Base-by-base conservation (phyloP, 768 basidiomycete species). In the Suillus bovinus region DNA sequence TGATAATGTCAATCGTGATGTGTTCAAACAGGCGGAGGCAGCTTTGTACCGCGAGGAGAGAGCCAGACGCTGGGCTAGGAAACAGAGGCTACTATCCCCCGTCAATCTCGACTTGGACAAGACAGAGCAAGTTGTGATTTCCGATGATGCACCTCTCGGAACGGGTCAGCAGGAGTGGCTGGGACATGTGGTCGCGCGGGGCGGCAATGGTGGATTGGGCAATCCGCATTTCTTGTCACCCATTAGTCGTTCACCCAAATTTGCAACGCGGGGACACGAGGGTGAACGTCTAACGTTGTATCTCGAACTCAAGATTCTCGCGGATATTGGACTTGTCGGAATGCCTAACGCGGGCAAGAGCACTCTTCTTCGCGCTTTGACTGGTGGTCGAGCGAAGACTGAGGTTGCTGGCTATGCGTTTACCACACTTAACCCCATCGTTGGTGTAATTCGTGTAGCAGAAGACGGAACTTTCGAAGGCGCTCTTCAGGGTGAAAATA, bases 321-420 rank as follows among this genome's bases (percentile, higher is more conserved):
- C 96, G 3, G 96, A 99, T 72, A 81, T 99, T n/a, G 97, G 94
- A 0, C 79, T 99, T 22, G 95, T 99, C 2, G 97, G 97, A 0
- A 88, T 97, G 79, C 97, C 97, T 8, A 99, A 98, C 68, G 94
- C 92, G 0, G 96, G 89, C 33, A 92, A 93, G 78, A 96, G 93
- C 74, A 99, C 97, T 0, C 76, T 99, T 2, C 80, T 99, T 5
- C 87, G 93, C 22, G 95, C 94, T 0, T 78, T 99, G 10, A 97
- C 96, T 0, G 92, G 91, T 9, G 89, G 93, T 4, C 81, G 91
- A 31, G 90, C 92, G 13, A 89, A 86, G 71, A 91, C 86, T 6
- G 90, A 91, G 68, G 89, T 98, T 34, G 96, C 95, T 0, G 84
- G 86, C 11, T 97, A 97, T 72, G 90, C 93, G 1, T 99, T 99